Conservation (phyloP, 768 basidiomycete species). For the Saitozyma sp. region DNA sequence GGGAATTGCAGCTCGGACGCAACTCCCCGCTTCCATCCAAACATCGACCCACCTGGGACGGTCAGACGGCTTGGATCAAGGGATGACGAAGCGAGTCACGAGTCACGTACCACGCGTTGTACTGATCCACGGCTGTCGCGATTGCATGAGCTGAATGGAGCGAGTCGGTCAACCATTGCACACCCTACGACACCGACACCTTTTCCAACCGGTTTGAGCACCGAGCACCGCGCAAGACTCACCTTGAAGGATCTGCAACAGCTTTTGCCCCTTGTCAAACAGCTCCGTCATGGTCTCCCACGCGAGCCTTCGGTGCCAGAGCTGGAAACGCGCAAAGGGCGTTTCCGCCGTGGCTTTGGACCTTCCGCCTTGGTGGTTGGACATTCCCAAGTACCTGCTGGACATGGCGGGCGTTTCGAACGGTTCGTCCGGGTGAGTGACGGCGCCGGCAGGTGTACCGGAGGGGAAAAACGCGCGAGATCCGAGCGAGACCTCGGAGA, state of each 20-base stretch:
- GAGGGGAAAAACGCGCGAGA: constrained; percentile 31
- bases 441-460: constrained; percentile 24
- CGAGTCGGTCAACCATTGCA: background rate
- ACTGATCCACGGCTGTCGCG: constrained; percentile 20
- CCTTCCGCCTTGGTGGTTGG: background rate
- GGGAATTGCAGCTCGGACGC: constrained; percentile 31
- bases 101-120: constrained; percentile 29
- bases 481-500: constrained; percentile 23
- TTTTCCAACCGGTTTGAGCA: no score
- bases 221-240: no score
- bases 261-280: constrained; percentile 30
- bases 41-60: constrained; percentile 33
- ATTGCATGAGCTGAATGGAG: constrained; percentile 4
- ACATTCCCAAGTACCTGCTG: background rate
- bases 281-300: constrained; percentile 16
- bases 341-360: constrained; percentile 7
- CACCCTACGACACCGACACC: constrained; percentile 22
- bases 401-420: constrained; percentile 2
- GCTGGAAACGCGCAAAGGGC: constrained; percentile 28
- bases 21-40: constrained; percentile 33
- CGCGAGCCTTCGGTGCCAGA: constrained; percentile 43
- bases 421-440: constrained; percentile 28
- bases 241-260: constrained; percentile 18
- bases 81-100: no score
- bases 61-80: no score